phyloP scores from a whole-genome alignment of 208 protist species.

The Trypanosoma rangeli region DNA sequence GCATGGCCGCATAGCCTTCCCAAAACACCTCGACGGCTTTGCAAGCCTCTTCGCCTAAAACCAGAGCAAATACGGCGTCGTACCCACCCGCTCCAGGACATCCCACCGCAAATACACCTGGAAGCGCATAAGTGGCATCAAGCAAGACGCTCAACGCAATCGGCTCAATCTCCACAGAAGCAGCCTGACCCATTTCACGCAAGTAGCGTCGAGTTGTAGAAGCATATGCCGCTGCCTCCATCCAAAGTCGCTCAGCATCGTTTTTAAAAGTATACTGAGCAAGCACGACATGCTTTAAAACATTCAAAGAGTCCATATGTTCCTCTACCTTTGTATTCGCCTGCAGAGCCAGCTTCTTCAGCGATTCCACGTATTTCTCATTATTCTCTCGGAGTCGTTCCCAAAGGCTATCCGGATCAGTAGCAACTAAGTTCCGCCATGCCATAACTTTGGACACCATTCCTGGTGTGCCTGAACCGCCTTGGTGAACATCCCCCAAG shows the following conservation, averaged over 20 bases:
- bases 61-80: slow-evolving; percentile 92
- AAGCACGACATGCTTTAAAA: slow-evolving; percentile 28
- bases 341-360: slow-evolving; percentile 41
- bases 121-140: slow-evolving; percentile 76
- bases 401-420: slow-evolving; percentile 59
- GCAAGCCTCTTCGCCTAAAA: slow-evolving; percentile 64
- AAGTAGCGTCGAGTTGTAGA: slow-evolving; percentile 45
- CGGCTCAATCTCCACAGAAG: slow-evolving; percentile 89
- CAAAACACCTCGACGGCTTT: slow-evolving; percentile 68
- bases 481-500: slow-evolving; percentile 88
- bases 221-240: slow-evolving; percentile 45
- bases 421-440: slow-evolving; percentile 75
- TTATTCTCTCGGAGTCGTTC: slow-evolving; percentile 64
- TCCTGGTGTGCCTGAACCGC: slow-evolving; percentile 92
- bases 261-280: slow-evolving; percentile 18
- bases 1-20: slow-evolving; percentile 57
- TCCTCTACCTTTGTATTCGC: slow-evolving; percentile 21
- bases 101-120: slow-evolving; percentile 91
- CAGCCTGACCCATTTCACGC: slow-evolving; percentile 80
- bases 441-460: slow-evolving; percentile 94
- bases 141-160: slow-evolving; percentile 75
- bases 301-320: slow-evolving; percentile 12
- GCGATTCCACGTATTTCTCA: slow-evolving; percentile 59
- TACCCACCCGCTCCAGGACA: slow-evolving; percentile 94
- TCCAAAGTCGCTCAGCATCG: slow-evolving; percentile 38